Conservation (phyloP, 2,329 filamentous ascomycete genomes). For the Grosmannia huntii region DNA sequence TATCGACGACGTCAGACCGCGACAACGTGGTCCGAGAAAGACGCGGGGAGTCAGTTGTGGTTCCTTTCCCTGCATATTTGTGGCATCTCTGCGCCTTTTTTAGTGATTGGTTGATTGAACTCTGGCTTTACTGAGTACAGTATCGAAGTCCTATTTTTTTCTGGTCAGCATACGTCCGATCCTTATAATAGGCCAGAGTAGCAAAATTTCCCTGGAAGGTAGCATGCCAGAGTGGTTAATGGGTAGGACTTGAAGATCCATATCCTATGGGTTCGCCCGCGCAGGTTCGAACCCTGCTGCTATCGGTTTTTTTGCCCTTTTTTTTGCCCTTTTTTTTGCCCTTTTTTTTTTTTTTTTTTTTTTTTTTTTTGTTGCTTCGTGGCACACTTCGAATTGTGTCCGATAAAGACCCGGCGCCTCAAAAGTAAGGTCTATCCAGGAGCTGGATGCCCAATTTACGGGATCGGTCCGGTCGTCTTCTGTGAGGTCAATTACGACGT, state of each 20-base stretch:
- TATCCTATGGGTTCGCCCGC: not conserved
- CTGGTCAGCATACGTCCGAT: not conserved
- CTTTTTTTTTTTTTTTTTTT: not conserved
- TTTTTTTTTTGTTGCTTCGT: too few relatives aligned
- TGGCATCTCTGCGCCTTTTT: not conserved
- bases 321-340: not conserved
- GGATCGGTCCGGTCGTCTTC: too few relatives aligned
- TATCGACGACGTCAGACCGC: too few relatives aligned
- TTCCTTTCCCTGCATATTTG: too few relatives aligned
- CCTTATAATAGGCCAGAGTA: not conserved
- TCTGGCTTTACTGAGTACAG: not conserved
- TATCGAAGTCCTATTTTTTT: not conserved
- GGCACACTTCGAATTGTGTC: too few relatives aligned
- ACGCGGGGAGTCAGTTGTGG: too few relatives aligned
- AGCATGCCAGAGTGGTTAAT: not conserved
- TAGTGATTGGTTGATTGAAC: too few relatives aligned
- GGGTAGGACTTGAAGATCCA: not conserved
- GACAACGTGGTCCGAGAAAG: too few relatives aligned
- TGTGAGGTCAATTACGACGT: too few relatives aligned
- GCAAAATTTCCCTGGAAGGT: not conserved
- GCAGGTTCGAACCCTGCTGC: not conserved
- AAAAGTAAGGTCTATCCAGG: too few relatives aligned
- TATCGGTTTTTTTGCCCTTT: not conserved
- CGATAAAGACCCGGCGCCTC: too few relatives aligned
- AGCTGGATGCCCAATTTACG: too few relatives aligned